Evolutionary conservation across 2,329 filamentous ascomycete species (phyloP).

Genomic region (Aschersonia sp.): DNA sequence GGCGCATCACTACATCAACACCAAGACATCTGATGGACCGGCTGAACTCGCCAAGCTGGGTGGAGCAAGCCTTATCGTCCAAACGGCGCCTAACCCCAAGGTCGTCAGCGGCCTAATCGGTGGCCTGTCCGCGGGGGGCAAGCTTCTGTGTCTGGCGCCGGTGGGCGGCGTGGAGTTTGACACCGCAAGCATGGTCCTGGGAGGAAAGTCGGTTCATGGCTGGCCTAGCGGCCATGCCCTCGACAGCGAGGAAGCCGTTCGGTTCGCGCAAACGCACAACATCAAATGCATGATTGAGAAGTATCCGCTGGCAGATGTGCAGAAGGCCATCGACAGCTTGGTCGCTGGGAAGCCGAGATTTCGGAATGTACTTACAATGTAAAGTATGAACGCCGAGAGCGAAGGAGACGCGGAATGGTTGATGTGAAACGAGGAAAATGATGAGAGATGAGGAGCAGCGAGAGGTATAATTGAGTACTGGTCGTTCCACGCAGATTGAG

Average conservation of each 20-base stretch:
- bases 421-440: background rate
- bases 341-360: conserved; percentile 27
- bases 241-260: conserved; percentile 51
- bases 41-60: conserved; percentile 36
- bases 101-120: conserved; percentile 36
- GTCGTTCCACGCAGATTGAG: too few species aligned
- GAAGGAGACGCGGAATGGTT: background rate
- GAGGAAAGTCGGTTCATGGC: conserved; percentile 47
- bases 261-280: conserved; percentile 45
- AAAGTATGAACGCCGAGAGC: background rate
- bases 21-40: conserved; percentile 32
- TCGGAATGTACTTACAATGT: conserved; percentile 27
- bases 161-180: conserved; percentile 30
- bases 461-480: too few species aligned
- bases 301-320: conserved; percentile 39
- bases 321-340: conserved; percentile 28
- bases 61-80: conserved; percentile 45
- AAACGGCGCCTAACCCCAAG: conserved; percentile 46
- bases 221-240: conserved; percentile 48
- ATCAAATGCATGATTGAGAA: conserved; percentile 53
- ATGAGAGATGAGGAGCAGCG: background rate
- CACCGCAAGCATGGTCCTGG: conserved; percentile 23
- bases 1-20: conserved; percentile 32
- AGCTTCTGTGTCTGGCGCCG: conserved; percentile 43
- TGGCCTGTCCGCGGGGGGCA: conserved; percentile 40